Evolutionary conservation across 208 protist species (phyloP), one percentile per base, ranked within the genome.

Genomic region (Herpetomonas samuelpessoai): DNA sequence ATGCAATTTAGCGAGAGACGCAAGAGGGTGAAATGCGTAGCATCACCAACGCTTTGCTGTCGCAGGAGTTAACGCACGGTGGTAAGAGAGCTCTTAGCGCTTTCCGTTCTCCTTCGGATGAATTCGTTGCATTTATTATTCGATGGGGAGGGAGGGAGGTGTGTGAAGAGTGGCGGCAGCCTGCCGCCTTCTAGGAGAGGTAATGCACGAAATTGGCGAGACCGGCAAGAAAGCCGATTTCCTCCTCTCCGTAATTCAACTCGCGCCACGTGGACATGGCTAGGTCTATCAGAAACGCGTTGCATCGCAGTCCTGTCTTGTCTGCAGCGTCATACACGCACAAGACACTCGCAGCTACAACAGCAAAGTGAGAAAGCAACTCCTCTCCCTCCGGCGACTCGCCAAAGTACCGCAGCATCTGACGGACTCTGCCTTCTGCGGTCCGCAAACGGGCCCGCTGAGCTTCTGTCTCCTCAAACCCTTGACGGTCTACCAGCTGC

Each of bases 201-300:
- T 69, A 73, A 21, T 31, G 22, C 19, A 59, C 61, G 12, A 79
- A 51, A 19, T 71, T 79, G 35, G 76, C 59, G 26, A 92, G 68
- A 3, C 86, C 86, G 41, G 71, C 57, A 2, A 87, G 30, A 75
- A 92, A 89, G 26, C 86, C 79, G 9, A 88, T 29, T 28, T 74
- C 68, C 19, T 71, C 51, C 46, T 93, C 86, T 30, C 63, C 30
- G 61, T 80, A 93, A 62, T 90, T 87, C 18, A 93, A 60, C 10
- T 70, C 53, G 0, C 86, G 76, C 51, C 65, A 66, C 24, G 77
- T 68, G 46, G 72, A 88, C 14, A 78, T 80, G 21, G 73, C 68
- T 47, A 86, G 84, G 59, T 93, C 86, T 56, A 93, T 93, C 44
- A 93, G 47, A 16, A 67, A 66, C 9, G 88, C 74, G 44, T 6